These are phyloP conservation scores for Candida anglica DNA, from an alignment of 805 yeast genomes.

Conservation along the genomic window DNA sequence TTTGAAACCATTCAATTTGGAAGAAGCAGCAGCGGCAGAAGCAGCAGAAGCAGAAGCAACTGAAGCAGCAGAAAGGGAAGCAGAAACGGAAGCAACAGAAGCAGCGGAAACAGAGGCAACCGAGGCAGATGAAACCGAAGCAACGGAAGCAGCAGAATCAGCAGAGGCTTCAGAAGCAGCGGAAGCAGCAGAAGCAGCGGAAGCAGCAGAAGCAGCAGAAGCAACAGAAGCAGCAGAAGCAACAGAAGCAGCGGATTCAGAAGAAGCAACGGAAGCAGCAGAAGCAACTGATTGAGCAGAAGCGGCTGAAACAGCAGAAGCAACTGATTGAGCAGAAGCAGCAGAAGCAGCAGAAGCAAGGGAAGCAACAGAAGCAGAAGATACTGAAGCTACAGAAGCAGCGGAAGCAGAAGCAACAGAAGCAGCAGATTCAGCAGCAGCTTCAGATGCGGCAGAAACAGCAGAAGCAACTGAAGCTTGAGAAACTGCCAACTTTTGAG, in stretches of 20 bases:
- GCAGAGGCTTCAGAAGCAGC: constrained; percentile 6
- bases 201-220: constrained; percentile 6
- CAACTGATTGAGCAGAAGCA: constrained; percentile 3
- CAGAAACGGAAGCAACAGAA: constrained; percentile 5
- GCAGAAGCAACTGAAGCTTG: constrained; percentile 17
- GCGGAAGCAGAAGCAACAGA: constrained; percentile 22
- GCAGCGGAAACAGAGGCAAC: constrained; percentile 6
- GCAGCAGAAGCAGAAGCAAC: constrained; percentile 6
- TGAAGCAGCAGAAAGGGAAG: constrained; percentile 4
- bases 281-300: no score
- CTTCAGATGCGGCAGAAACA: constrained; percentile 11
- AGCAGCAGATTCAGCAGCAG: constrained; percentile 20
- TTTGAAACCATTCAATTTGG: constrained; percentile 7
- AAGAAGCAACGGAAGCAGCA: constrained; percentile 10
- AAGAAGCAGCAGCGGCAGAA: constrained; percentile 8
- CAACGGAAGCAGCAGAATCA: constrained; percentile 10
- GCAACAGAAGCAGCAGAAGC: constrained; percentile 10
- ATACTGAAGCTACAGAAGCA: constrained; percentile 12
- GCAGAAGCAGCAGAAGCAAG: constrained; percentile 9
- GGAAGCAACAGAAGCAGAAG: constrained; percentile 9
- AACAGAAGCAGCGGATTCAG: constrained; percentile 8
- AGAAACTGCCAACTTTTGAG: constrained; percentile 13
- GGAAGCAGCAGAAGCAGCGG: constrained; percentile 5
- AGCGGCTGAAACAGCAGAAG: no score
- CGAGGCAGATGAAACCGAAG: constrained; percentile 2